Evolutionary conservation across 1,284 basidiomycete species (phyloP), one percentile per base, ranked within the genome.

Genomic region (Leucoagaricus sp.): DNA sequence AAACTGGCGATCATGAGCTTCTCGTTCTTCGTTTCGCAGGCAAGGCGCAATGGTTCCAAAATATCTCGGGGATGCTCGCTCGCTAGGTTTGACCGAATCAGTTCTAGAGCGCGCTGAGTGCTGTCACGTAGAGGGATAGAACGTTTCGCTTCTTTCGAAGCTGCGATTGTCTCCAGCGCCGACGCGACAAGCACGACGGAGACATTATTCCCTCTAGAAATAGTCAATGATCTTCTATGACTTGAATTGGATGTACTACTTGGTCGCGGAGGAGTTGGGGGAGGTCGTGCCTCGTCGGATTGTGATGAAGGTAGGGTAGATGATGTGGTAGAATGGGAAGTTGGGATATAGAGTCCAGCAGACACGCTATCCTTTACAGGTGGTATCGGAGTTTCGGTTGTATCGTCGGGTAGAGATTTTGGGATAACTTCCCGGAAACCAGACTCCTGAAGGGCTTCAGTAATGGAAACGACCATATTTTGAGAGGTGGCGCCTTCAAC

Each of bases 1-100:
- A 98, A 78, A 62, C 94, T 95, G 21, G 94, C 93, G 66, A 96
- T 91, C 86, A 95, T 91, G 31, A 97, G 82, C 64, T 94, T 94
- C 69, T 97, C 93, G 61, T 82, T 91, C 53, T 88, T 84, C 1
- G 94, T 96, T 75, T 98, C 94, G 74, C 95, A 98, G 12, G 95
- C 96, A 51, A 98, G 78, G 53, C 93, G 85, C 54, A 98, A 79
- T 13, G 96, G 94, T 67, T 96, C 93, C 66, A 98, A 94, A 53
- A 97, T 91, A 67, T 94, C 90, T 59, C 92, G 80, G 34, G 91
- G 91, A 66, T 74, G 79, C 65, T 89, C 86, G 28, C 84, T 83
- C 47, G 84, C 87, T 67, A 85, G 75, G 47, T 89, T 86, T 28
- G 80, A 78, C 65, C 86, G 86, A 68, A 96, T 84, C 69, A 95